Conservation (phyloP, 345 rosid genomes). For the Acer campestre region DNA sequence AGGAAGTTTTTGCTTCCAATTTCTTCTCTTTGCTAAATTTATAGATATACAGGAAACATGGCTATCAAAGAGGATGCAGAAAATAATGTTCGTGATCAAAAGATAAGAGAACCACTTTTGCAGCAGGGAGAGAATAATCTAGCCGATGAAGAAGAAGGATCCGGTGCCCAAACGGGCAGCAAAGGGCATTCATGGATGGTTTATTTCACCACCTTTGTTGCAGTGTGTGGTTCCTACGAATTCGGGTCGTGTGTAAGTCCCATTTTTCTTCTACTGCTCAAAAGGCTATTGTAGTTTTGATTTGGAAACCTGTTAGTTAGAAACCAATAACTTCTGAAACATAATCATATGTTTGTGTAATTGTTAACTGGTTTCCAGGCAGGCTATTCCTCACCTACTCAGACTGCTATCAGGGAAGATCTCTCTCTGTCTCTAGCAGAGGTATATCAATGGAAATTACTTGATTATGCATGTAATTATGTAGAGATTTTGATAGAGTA, state of each 20-base stretch:
- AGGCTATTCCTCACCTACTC: conserved; percentile 90
- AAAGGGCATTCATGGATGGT: conserved; percentile 62
- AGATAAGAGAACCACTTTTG: conserved; percentile 40
- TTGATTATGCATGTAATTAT: no score
- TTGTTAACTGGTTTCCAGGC: conserved; percentile 49
- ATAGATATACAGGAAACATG: conserved; percentile 26
- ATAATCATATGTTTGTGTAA: background rate
- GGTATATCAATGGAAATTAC: conserved; percentile 33
- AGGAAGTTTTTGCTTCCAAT: background rate
- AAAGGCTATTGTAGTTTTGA: no score
- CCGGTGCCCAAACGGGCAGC: conserved; percentile 18
- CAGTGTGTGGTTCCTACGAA: conserved; percentile 82
- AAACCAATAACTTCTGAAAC: background rate
- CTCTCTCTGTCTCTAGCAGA: conserved; percentile 63
- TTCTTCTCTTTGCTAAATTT: conserved; percentile 25
- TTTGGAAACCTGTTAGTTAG: background rate
- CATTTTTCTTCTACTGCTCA: background rate
- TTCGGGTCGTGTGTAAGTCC: conserved; percentile 85
- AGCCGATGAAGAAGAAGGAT: conserved; percentile 30
- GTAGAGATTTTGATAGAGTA: background rate
- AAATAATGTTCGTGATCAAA: conserved; percentile 18
- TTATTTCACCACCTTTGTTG: conserved; percentile 75
- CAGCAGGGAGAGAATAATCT: conserved; percentile 14
- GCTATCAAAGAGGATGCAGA: conserved; percentile 38
- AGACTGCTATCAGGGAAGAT: conserved; percentile 75